Base-by-base conservation (phyloP, 2,329 filamentous ascomycete species). In the Penicillium sp. region DNA sequence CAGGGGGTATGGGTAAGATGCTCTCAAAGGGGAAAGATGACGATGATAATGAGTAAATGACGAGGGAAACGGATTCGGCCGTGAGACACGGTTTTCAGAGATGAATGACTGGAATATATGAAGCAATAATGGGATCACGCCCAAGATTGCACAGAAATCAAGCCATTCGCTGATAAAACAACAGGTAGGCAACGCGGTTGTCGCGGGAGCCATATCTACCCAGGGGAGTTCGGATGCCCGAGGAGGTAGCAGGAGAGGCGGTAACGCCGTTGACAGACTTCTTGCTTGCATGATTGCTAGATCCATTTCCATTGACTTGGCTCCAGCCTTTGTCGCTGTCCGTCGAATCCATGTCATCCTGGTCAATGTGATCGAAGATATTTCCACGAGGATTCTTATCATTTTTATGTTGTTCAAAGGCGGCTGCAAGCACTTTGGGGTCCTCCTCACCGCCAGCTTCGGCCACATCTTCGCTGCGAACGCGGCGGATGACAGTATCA, bases 101-200 rank as follows among this genome's bases (percentile, higher is more conserved):
- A 42, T 13, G 19, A 42, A 13, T 14, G 39, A 42, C 19, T 42
- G 39, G 11, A 42, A 23, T 14, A 14, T 13, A 13, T 42, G 19
- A 23, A 42, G 39, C 19, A 23, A 42, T 42, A 23, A 43, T 21
- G 43, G 35, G 29, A 31, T 35, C 29, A 26, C 25, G 23, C 35
- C 21, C 47, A 37, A n/a, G 16, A 25, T 23, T 35, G 47, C 29
- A 25, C 26, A n/a, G 21, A 37, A n/a, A 44, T 70, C 62, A 74
- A 56, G 64, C 68, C 58, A 95, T 85, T 68, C 86, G 87, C 79
- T 97, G 89, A 75, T 99, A 99, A 78, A 99, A 96, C 70, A 99
- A 79, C 64, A 99, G 86, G 77, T 99, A 99, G 4, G 95, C 95
- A 57, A 97, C 93, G 82, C 96, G 96, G 82, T 93, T 96, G 75